Base-by-base conservation (phyloP, 352 stramenopile genomes). In the Phytophthora constricta region DNA sequence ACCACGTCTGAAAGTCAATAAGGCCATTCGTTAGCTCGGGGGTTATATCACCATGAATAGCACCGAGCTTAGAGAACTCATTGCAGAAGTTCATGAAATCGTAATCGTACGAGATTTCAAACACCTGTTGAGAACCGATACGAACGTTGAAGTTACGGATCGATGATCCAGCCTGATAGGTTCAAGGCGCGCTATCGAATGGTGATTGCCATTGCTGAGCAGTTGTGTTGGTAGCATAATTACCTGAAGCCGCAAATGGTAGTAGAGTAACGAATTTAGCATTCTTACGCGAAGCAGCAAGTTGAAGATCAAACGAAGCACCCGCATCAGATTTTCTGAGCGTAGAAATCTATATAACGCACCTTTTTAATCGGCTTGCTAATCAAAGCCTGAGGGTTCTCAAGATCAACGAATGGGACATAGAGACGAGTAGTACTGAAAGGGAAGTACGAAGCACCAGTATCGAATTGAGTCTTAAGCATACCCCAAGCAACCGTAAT, bases 61-160 rank as follows among this genome's bases (percentile, higher is more conserved):
- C 39, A 5, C 0, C 2, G 20, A 55, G 23, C 17, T 55, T 55
- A 41, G 48, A 5, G 8, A 58, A 5, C 4, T 58, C 33, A 25
- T 34, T 16, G 2, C 19, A n/a, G 2, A 61, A 45, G 1, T 27
- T 10, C 4, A 39, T 10, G 13, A 58, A 58, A 25, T 58, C 51
- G 10, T 49, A 58, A 23, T 58, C 51, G 23, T 58, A 22, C 5
- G 9, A n/a, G 17, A 60, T 50, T 28, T 50, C 39, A 41, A 60
- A 60, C 5, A 27, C 16, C 17, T 60, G 37, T 1, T 14, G 1
- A 1, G 53, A 60, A 17, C 53, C 53, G 5, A 60, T 51, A 14
- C 41, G 53, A 43, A 61, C 53, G 4, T 61, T 61, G 19, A 61
- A 61, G 53, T 51, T 61, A 25, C 39, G 41, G 26, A 61, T 61